Base-by-base conservation (phyloP, 169 alveolate genomes). In the Plasmodium sp. region DNA sequence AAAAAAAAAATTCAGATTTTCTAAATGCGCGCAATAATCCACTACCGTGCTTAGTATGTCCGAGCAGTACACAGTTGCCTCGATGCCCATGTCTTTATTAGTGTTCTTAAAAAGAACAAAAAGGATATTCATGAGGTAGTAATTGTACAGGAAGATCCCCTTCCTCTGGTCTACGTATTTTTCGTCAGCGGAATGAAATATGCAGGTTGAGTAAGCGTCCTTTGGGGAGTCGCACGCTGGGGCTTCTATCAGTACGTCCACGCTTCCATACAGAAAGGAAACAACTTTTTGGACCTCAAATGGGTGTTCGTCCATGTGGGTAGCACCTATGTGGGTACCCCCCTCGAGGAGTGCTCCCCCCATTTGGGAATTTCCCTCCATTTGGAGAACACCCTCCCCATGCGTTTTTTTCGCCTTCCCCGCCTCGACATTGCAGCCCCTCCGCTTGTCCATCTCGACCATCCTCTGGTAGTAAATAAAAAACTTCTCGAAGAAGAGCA, bases 61-160 rank as follows among this genome's bases (percentile, higher is more conserved):
- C 18, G 92, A 81, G 45, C 95, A 81, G 77, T 92, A 92, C 12
- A 83, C 62, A 72, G 95, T 81, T 33, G 92, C 81, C 31, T 92
- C 95, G 22, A 92, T 92, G 31, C 92, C 34, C 95, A 92, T 92
- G 83, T 92, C 95, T 82, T 92, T 92, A 92, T 92, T 81, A 81
- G 36, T 81, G 45, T 54, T 92, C 77, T 92, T 92, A 73, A 82
- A 92, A 36, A 92, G 75, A 81, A 92, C 51, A 34, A 81, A 81
- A 9, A 92, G 7, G 82, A 92, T 82, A 83, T 83, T 92, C 73
- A 81, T 92, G 73, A 92, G 31, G 72, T 92, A 92, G 62, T 71
- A 92, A 82, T 92, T 83, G 62, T 92, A 92, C 22, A 92, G 71
- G 83, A 82, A 92, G 6, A 92, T 39, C 14, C 67, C 79, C 48